Evolutionary conservation across 306 rosid genomes (phyloP), one percentile per base, ranked within the genome.

Genomic region (Fagus crenata): DNA sequence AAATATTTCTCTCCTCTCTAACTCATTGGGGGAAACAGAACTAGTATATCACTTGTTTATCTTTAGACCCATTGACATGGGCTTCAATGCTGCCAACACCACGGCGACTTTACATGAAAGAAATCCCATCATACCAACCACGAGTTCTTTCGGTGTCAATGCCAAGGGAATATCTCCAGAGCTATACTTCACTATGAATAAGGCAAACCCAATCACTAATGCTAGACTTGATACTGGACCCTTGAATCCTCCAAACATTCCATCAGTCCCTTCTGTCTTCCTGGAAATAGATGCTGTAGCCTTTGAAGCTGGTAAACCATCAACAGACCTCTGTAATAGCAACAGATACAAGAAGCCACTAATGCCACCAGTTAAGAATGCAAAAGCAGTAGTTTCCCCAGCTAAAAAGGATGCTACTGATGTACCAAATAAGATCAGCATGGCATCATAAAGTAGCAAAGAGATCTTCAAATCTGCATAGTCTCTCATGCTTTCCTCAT

Each of bases 321-420:
- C 96, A 51, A 92, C 99, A 1, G 96, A 90, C 69, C 96, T 89
- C 85, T 89, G 97, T 81, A 95, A 80, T 56, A 92, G 89, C 56
- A 92, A 80, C 56, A 92, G 91, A 86, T 95, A 95, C 83, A 95
- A 80, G 83, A 95, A 89, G 56, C 98, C 97, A 6, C 84, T 86
- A 72, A 90, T 53, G 53, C 99, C 99, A 81, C 97, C 99, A 8
- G 73, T 74, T 41, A 92, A 86, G 87, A 95, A 95, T 40, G 96
- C 91, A 60, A 77, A 81, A 4, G 87, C 88, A 4, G 84, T 82
- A 64, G 82, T 77, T 80, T 86, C 93, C 78, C 89, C 96, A 11
- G 73, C 85, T 6, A 77, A 83, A 60, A 95, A 64, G 51, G 82
- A 88, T 72, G 90, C 83, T 59, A 82, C 59, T 37, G 85, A 81